Evolutionary conservation across 2,329 filamentous ascomycete genomes (phyloP).

Genomic region (Aspergillus sp.): DNA sequence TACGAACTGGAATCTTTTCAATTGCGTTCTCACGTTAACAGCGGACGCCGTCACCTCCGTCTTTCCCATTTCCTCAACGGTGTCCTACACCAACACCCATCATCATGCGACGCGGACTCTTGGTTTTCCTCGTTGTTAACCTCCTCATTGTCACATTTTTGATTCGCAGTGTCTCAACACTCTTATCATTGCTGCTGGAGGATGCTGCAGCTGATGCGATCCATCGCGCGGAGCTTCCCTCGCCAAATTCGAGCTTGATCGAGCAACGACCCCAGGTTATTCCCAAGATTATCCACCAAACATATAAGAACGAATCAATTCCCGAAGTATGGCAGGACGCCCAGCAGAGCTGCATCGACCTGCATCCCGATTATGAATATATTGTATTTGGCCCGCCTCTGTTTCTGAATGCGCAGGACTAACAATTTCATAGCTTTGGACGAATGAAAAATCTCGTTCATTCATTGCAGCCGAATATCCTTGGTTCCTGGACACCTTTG

Average conservation of each 20-base stretch:
- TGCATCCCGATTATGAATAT: slow-evolving; percentile 73
- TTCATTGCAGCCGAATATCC: slow-evolving; percentile 74
- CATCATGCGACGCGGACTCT: slow-evolving; percentile 60
- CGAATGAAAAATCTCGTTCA: slow-evolving; percentile 65
- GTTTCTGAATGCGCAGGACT: slow-evolving; percentile 14
- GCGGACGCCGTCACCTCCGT: not conserved
- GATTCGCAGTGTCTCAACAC: slow-evolving; percentile 67
- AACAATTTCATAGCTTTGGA: slow-evolving; percentile 64
- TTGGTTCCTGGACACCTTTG: slow-evolving; percentile 74
- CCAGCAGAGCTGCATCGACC: slow-evolving; percentile 64
- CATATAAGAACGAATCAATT: slow-evolving; percentile 69
- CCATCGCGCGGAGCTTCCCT: slow-evolving; percentile 63
- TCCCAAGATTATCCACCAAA: slow-evolving; percentile 76
- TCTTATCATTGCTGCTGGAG: slow-evolving; percentile 68
- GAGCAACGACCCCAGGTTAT: slow-evolving; percentile 62
- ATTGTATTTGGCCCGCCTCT: slow-evolving; percentile 50
- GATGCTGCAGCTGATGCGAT: slow-evolving; percentile 68
- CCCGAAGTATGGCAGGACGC: slow-evolving; percentile 65
- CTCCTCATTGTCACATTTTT: slow-evolving; percentile 63
- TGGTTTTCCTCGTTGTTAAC: slow-evolving; percentile 66
- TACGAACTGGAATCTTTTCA: slow-evolving; percentile 7
- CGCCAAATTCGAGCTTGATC: slow-evolving; percentile 61
- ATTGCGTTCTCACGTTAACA: not conserved
- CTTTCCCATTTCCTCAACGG: not conserved
- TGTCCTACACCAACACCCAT: slow-evolving; percentile 6